These are phyloP conservation scores for Neoscytalidium dimidiatum DNA, from an alignment of 2,329 filamentous ascomycete genomes.

Conservation along the genomic window DNA sequence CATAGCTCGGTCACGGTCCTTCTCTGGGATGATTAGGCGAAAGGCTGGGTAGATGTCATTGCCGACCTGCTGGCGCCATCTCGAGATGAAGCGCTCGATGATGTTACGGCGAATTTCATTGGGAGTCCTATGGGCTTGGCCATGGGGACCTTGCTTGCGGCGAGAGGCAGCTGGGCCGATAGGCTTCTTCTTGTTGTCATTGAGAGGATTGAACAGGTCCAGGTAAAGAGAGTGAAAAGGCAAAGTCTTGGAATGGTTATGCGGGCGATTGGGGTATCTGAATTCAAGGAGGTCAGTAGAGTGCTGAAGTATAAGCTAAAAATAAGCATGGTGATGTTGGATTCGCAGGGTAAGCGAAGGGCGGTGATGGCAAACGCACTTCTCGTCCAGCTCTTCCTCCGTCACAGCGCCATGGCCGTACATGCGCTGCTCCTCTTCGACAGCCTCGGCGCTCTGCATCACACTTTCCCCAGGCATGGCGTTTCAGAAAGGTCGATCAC, in stretches of 20 bases:
- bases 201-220: conserved; percentile 77
- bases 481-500: not conserved
- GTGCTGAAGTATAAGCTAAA: not conserved
- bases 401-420: conserved; percentile 48
- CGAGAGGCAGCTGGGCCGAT: conserved; percentile 56
- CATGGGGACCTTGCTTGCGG: conserved; percentile 62
- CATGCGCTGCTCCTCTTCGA: conserved; percentile 51
- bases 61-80: conserved; percentile 87
- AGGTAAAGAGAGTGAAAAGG: conserved; percentile 79
- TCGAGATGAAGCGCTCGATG: conserved; percentile 80
- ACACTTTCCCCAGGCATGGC: not conserved
- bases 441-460: conserved; percentile 46
- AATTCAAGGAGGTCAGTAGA: not conserved
- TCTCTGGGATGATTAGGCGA: conserved; percentile 87
- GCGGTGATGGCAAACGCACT: conserved; percentile 34
- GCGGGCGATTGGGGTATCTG: conserved; percentile 80
- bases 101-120: conserved; percentile 79
- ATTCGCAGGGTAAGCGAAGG: not conserved
- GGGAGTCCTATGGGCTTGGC: conserved; percentile 62
- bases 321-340: not conserved
- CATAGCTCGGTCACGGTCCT: conserved; percentile 87
- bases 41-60: conserved; percentile 92
- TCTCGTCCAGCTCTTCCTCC: conserved; percentile 53
- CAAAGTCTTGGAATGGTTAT: conserved; percentile 76
- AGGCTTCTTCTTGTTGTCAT: conserved; percentile 74